These are phyloP conservation scores for Amphichorda felina DNA, from an alignment of 2,329 filamentous ascomycete genomes.

Conservation along the genomic window DNA sequence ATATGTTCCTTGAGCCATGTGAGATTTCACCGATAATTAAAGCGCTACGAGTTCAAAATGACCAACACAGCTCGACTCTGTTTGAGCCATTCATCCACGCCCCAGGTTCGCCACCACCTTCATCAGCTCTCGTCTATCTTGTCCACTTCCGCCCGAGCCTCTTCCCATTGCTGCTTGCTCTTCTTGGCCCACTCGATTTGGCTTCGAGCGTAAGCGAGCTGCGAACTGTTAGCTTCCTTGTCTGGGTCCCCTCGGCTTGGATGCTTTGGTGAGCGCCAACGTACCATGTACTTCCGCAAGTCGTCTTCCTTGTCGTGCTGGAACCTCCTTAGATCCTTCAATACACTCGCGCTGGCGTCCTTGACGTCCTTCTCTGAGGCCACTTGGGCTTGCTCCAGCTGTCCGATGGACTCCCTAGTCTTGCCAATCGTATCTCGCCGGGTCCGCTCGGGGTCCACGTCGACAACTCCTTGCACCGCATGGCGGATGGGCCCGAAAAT, in stretches of 20 bases:
- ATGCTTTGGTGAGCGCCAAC: slow-evolving; percentile 16
- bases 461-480: slow-evolving; percentile 90
- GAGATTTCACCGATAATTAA: no score
- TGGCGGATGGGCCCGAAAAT: slow-evolving; percentile 94
- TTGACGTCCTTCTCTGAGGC: slow-evolving; percentile 86
- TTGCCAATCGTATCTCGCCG: slow-evolving; percentile 90
- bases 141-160: slow-evolving; percentile 74
- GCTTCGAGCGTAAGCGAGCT: slow-evolving; percentile 87
- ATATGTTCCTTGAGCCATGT: no score
- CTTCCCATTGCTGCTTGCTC: slow-evolving; percentile 82
- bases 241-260: background rate
- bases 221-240: slow-evolving; percentile 10
- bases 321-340: slow-evolving; percentile 86
- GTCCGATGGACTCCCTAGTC: slow-evolving; percentile 73
- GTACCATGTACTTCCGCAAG: slow-evolving; percentile 87
- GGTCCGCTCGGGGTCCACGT: slow-evolving; percentile 89
- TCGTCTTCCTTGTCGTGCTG: slow-evolving; percentile 95
- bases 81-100: no score
- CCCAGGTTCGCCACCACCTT: no score
- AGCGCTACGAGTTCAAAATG: no score
- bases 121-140: slow-evolving; percentile 61
- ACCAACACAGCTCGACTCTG: no score
- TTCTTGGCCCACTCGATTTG: slow-evolving; percentile 93
- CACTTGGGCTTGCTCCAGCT: slow-evolving; percentile 83
- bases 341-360: slow-evolving; percentile 77